phyloP scores from a whole-genome alignment of 2,329 filamentous ascomycete species.

The Cryphonectria japonica region DNA sequence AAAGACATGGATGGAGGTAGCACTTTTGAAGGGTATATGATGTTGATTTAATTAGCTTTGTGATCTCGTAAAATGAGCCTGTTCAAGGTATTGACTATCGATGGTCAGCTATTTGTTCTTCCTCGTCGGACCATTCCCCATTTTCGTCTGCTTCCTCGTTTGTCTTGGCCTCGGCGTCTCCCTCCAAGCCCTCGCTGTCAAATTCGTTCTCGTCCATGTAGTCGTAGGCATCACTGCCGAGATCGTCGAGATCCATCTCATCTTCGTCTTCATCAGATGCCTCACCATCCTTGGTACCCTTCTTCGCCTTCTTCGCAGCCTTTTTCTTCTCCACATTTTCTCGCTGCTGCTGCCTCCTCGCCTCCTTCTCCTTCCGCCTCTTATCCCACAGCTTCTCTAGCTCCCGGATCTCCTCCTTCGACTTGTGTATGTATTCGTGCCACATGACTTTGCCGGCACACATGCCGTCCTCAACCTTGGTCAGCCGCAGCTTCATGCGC shows the following conservation, averaged over 20 bases:
- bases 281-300: slow-evolving; percentile 45
- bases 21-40: slow-evolving; percentile 12
- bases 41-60: neutral
- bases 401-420: slow-evolving; percentile 73
- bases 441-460: slow-evolving; percentile 93
- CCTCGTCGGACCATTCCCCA: slow-evolving; percentile 57
- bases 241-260: slow-evolving; percentile 42
- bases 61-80: neutral
- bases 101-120: slow-evolving; percentile 42
- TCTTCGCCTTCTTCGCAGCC: slow-evolving; percentile 45
- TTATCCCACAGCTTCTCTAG: slow-evolving; percentile 84
- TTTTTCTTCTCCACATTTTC: slow-evolving; percentile 90
- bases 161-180: slow-evolving; percentile 53
- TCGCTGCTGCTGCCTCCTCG: slow-evolving; percentile 78
- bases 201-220: slow-evolving; percentile 51
- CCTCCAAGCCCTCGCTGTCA: slow-evolving; percentile 55
- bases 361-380: slow-evolving; percentile 78
- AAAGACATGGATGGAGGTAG: neutral
- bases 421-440: slow-evolving; percentile 94
- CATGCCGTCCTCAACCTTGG: slow-evolving; percentile 94
- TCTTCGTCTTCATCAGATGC: slow-evolving; percentile 41
- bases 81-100: slow-evolving; percentile 1
- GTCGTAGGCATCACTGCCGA: slow-evolving; percentile 42
- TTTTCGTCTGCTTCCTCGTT: slow-evolving; percentile 55
- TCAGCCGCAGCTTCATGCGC: slow-evolving; percentile 83